Conservation (phyloP, 2,329 filamentous ascomycete species). For the Aphanoascus verrucosus region DNA sequence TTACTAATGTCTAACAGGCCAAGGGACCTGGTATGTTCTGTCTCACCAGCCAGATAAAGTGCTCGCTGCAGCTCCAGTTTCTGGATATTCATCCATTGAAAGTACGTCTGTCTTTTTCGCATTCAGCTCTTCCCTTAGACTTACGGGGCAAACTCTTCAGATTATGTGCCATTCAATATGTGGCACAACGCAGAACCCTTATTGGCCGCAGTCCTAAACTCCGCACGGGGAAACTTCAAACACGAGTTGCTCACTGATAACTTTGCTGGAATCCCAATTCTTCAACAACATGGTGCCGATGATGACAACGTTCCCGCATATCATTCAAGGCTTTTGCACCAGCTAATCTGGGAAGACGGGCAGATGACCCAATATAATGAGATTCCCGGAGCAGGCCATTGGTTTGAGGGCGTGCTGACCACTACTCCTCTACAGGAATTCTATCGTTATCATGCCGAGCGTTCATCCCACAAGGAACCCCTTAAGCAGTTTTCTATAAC, state of each 20-base stretch:
- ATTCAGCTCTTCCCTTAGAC: background rate
- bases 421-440: constrained; percentile 41
- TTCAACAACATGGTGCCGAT: constrained; percentile 46
- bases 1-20: constrained; percentile 27
- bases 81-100: constrained; percentile 49
- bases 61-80: constrained; percentile 47
- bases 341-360: constrained; percentile 37
- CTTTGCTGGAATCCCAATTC: constrained; percentile 41
- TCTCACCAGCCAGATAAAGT: constrained; percentile 48
- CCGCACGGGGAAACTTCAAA: constrained; percentile 42
- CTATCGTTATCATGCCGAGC: constrained; percentile 28
- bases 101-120: constrained; percentile 18
- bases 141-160: constrained; percentile 19
- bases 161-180: constrained; percentile 48
- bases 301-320: constrained; percentile 52
- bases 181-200: constrained; percentile 47
- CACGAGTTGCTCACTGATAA: constrained; percentile 47
- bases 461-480: constrained; percentile 11
- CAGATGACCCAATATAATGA: constrained; percentile 41
- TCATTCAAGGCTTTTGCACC: constrained; percentile 45
- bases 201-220: constrained; percentile 39
- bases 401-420: constrained; percentile 47
- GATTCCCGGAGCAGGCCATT: constrained; percentile 41
- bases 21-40: constrained; percentile 48
- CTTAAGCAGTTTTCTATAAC: constrained; percentile 38